Evolutionary conservation across 495 filamentous ascomycete genomes (phyloP), one percentile per base, ranked within the genome.

Genomic region (Chaetomidium leptoderma): DNA sequence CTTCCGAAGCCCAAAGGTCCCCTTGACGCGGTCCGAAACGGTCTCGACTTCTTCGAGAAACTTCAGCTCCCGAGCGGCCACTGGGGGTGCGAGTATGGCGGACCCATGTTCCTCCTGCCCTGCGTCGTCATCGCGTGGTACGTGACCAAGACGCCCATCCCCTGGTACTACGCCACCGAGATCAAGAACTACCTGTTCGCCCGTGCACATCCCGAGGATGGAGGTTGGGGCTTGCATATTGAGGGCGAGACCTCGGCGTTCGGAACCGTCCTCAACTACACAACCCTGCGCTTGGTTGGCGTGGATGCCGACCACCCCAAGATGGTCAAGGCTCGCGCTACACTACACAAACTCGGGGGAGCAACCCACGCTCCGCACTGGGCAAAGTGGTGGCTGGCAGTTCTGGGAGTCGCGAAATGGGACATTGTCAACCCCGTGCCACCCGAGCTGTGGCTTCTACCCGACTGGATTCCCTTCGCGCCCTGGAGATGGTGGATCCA

Each of bases 401-500:
- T 96, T 23, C 70, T 98, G 65, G 89, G 89, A 11, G 85, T 96
- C 16, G 86, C 85, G 68, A 76, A 88, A 10, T 97, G 90, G 90
- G 89, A 96, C 54, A 86, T 89, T 57, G 90, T 97, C 62, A 97
- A 97, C 63, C 93, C 93, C 0, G 83, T 92, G 13, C 93, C 93
- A 5, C 87, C 93, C 1, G 93, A 98, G 72, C 65, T 97, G 39
- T 98, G 93, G 92, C 81, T 97, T 26, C 76, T 98, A 2, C 95
- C 93, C 2, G 91, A 97, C 70, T 97, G 93, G 92, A 83, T 92
- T 14, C 95, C 93, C 1, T 81, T 97, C 62, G 86, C 90, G 10
- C 93, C 95, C 0, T 97, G 95, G 93, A 79, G 91, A 45, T 98
- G 93, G 93, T 98, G 93, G 93, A 90, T 96, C 60, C 93, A 98